These are phyloP conservation scores for Periconia sp. DNA, from an alignment of 2,329 filamentous ascomycete species.

Conservation along the genomic window DNA sequence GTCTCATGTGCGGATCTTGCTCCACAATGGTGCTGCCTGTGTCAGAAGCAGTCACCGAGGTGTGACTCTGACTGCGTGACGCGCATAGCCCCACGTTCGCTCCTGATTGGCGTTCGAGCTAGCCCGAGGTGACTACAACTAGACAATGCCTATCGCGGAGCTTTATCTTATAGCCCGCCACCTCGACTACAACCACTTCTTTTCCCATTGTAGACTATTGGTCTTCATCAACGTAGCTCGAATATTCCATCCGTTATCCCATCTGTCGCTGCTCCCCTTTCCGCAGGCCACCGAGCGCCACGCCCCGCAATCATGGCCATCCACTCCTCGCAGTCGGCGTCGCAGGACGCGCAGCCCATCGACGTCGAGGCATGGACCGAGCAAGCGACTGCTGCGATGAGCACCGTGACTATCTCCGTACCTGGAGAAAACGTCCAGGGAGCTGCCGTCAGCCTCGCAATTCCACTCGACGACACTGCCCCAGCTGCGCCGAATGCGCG, in stretches of 20 bases:
- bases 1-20: background rate
- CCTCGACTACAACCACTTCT: background rate
- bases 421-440: conserved; percentile 63
- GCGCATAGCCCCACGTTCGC: conserved; percentile 26
- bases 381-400: conserved; percentile 52
- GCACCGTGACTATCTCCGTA: conserved; percentile 62
- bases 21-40: background rate
- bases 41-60: conserved; percentile 16
- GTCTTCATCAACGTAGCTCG: background rate
- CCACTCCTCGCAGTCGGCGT: conserved; percentile 26
- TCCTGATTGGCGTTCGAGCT: conserved; percentile 30
- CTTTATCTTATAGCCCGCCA: conserved; percentile 10
- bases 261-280: background rate
- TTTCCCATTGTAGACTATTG: background rate
- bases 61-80: conserved; percentile 18
- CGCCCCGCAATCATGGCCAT: conserved; percentile 41
- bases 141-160: conserved; percentile 12
- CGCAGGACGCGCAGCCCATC: conserved; percentile 35
- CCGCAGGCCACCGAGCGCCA: conserved; percentile 4
- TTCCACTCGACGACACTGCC: too few species aligned
- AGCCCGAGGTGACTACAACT: conserved; percentile 8
- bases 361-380: conserved; percentile 58
- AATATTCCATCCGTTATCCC: background rate
- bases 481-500: conserved; percentile 23
- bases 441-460: too few species aligned